Base-by-base conservation (phyloP, 441 rosid species). In the Kokia cookei region DNA sequence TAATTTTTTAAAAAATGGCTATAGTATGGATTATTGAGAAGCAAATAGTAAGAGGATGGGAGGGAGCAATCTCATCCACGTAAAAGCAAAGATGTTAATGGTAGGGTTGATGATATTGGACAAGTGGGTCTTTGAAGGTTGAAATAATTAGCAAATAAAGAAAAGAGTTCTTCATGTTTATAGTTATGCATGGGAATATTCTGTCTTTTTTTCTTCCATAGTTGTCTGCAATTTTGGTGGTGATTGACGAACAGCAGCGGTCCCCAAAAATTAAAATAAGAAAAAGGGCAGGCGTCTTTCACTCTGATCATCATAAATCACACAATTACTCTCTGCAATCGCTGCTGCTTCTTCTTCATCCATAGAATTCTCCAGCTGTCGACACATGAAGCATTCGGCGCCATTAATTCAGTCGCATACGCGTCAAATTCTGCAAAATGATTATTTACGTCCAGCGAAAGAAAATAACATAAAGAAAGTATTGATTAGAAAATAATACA, bases 281-380 rank as follows among this genome's bases (percentile, higher is more conserved):
- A 37, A 37, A 37, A 37, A 6, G 7, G 8, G 40, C 40, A 37
- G 40, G 40, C 40, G 40, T 37, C 8, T 37, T 37, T 37, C 6
- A 6, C 40, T 37, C 8, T 37, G 40, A 37, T 37, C 8, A 37
- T 6, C 40, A 37, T 37, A 37, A 37, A 37, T 37, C 7, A 76
- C 81, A 76, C 81, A 82, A 75, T 71, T 72, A 6, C 40, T 66
- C 75, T 70, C 47, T 62, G 54, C 73, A 61, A 60, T 53, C 19
- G 61, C 65, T 75, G 35, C 50, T 59, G 14, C 45, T 7, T 7
- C 43, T 24, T 10, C 68, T 37, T 66, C 54, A 66, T 9, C 40
- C 73, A 68, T 15, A 57, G 3, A 40, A 32, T 59, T 32, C 4
- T 62, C 76, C 82, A 76, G 68, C 72, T 79, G 80, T 79, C 83